A percentile compares a stretch with the other conserved stretches of the same genome.
phyloP scores from a whole-genome alignment of 495 filamentous ascomycete species.

The Penicillium manginii region DNA sequence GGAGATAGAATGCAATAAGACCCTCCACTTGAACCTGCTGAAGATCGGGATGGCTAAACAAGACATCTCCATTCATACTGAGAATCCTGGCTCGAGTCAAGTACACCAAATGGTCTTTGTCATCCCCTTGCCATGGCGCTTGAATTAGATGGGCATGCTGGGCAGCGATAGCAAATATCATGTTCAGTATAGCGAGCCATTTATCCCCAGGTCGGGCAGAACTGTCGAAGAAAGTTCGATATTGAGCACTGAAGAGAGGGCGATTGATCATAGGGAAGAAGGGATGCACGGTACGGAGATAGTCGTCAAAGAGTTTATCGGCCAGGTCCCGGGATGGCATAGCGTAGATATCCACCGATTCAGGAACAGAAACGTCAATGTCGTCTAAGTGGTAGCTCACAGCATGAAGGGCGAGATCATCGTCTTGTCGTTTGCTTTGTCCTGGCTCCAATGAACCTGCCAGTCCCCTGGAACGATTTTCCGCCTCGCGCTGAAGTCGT shows the following conservation, averaged over 20 bases:
- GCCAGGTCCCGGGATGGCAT: slow-evolving; percentile 58
- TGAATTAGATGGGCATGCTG: slow-evolving; percentile 59
- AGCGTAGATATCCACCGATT: slow-evolving; percentile 53
- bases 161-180: slow-evolving; percentile 68
- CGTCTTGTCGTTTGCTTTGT: slow-evolving; percentile 29
- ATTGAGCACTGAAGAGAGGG: slow-evolving; percentile 48
- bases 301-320: slow-evolving; percentile 59
- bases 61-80: slow-evolving; percentile 54
- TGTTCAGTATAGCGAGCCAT: slow-evolving; percentile 66
- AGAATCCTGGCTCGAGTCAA: slow-evolving; percentile 58
- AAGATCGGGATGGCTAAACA: slow-evolving; percentile 63
- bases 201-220: slow-evolving; percentile 48
- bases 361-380: slow-evolving; percentile 50
- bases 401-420: slow-evolving; percentile 40
- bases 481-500: slow-evolving; percentile 42
- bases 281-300: slow-evolving; percentile 61
- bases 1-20: slow-evolving; percentile 63
- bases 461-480: slow-evolving; percentile 37
- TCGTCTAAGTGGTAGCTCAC: slow-evolving; percentile 65
- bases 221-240: slow-evolving; percentile 47
- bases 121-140: slow-evolving; percentile 52
- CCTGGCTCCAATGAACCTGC: slow-evolving; percentile 37
- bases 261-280: slow-evolving; percentile 64
- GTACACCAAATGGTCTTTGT: slow-evolving; percentile 55
- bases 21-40: slow-evolving; percentile 65